Base-by-base conservation (phyloP, 2,329 filamentous ascomycete genomes). In the Ophiostoma sp. region DNA sequence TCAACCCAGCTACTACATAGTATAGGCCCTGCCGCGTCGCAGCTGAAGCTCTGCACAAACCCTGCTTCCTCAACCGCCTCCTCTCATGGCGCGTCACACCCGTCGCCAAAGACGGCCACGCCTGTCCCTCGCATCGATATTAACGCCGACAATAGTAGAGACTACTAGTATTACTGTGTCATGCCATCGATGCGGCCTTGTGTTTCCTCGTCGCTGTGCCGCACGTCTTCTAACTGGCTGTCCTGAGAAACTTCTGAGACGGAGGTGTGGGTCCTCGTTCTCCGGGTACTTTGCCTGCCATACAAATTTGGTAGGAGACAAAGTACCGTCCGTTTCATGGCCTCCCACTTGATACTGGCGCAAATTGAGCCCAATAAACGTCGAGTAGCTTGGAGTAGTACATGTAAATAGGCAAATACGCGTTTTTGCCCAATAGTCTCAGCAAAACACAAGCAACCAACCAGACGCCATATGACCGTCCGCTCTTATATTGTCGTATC, bases 161-260 rank as follows among this genome's bases (percentile, higher is more conserved):
- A 48, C 44, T 20, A 13, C 39, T 41, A 15, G 39, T 7, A 8
- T n/a, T 10, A 11, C 36, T 39, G 27, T 39, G 44, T 48, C 44
- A 57, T 57, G 52, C 52, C 20, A 23, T 57, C 23, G 52, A n/a
- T 57, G 52, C 52, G 27, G 3, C 27, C 20, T n/a, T 57, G 52
- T 57, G n/a, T 57, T 57, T 57, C 52, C 52, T 57, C 52, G 52
- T 57, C 52, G 17, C 52, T 57, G n/a, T 57, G 52, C 52, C 52
- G 52, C 52, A 57, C 52, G 57, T 62, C 27, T 62, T 62, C 57
- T 33, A 13, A 62, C 23, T 62, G 57, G 52, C 23, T 57, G 23
- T 57, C n/a, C 17, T 57, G n/a, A 15, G 23, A 23, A 11, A 57
- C n/a, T 57, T 27, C 52, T 62, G 23, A 33, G 57, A 62, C 57